Base-by-base conservation (phyloP, 2,329 filamentous ascomycete species). In the Ampelomyces quisqualis region DNA sequence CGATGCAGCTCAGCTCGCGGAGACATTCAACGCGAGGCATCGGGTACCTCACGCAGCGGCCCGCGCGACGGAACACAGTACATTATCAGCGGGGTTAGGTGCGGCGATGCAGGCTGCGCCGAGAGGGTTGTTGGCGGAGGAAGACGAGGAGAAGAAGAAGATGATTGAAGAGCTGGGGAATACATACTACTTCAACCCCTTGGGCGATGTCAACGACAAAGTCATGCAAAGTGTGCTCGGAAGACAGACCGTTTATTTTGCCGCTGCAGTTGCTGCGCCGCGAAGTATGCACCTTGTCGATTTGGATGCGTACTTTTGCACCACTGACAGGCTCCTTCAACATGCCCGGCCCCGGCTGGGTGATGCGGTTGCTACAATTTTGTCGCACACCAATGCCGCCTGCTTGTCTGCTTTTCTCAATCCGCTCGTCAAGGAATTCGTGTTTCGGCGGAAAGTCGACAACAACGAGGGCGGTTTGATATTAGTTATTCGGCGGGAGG, bases 321-420 rank as follows among this genome's bases (percentile, higher is more conserved):
- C 36, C 1, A 5, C 24, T 1, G 30, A 48, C 26, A 3, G 11
- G 0, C 4, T 54, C 2, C 13, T 50, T 1, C 17, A n/a, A 13
- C 22, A 40, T 7, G 42, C 46, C 0, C 26, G 34, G 7, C 53
- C 53, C 3, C 43, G 55, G 10, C 48, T 58, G 3, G 40, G 48
- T 29, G 47, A 49, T 28, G 51, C 43, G 2, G 26, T 53, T 5
- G 51, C 53, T 4, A 58, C 55, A 0, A 21, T 55, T 0, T 42
- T 58, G 2, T 49, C 38, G 9, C 43, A 53, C 28, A 55, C 55
- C 0, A 35, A 18, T 6, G 19, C 7, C 1, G 27, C 38, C 5
- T 58, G 53, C 18, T 5, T 58, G 3, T 29, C 38, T 2, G 43
- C 38, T 0, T 58, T 56, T 13, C 40, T 58, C 1, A 31, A 56